Percentiles rank a stretch among this genome's conserved stretches.
Conservation (phyloP, 2,329 filamentous ascomycete species). For the Apiospora marii region DNA sequence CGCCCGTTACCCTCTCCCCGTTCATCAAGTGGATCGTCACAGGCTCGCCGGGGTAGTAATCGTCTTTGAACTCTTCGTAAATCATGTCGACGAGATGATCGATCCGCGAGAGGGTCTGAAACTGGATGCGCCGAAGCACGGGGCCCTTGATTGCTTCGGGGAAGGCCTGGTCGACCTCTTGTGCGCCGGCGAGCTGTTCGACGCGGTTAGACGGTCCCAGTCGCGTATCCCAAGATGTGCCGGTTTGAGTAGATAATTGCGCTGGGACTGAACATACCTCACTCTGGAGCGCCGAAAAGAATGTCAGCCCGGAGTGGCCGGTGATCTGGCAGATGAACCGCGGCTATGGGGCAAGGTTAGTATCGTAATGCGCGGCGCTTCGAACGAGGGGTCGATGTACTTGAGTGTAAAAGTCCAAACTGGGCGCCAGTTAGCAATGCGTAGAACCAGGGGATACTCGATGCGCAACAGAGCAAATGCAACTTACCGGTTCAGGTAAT, state of each 20-base stretch:
- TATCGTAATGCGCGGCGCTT: slow-evolving; percentile 1
- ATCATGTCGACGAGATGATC: slow-evolving; percentile 78
- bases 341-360: slow-evolving; percentile 58
- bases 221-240: slow-evolving; percentile 11
- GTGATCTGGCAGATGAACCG: slow-evolving; percentile 97
- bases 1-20: slow-evolving; percentile 74
- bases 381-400: slow-evolving; percentile 50
- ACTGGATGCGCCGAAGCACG: slow-evolving; percentile 89
- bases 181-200: slow-evolving; percentile 75
- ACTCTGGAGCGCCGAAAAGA: slow-evolving; percentile 90
- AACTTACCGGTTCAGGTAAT: slow-evolving; percentile 81
- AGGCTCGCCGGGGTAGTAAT: slow-evolving; percentile 89
- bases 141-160: slow-evolving; percentile 91
- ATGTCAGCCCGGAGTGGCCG: slow-evolving; percentile 88
- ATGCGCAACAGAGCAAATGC: slow-evolving; percentile 24
- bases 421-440: slow-evolving; percentile 45
- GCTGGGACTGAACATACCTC: slow-evolving; percentile 68
- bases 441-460: not conserved
- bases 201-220: slow-evolving; percentile 33
- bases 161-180: slow-evolving; percentile 90
- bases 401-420: slow-evolving; percentile 94
- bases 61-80: slow-evolving; percentile 82
- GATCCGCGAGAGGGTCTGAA: slow-evolving; percentile 86
- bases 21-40: slow-evolving; percentile 77
- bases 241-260: slow-evolving; percentile 6